Conservation (phyloP, 1,139 yeast genomes). For the Casaregolazyma suthepensis region DNA sequence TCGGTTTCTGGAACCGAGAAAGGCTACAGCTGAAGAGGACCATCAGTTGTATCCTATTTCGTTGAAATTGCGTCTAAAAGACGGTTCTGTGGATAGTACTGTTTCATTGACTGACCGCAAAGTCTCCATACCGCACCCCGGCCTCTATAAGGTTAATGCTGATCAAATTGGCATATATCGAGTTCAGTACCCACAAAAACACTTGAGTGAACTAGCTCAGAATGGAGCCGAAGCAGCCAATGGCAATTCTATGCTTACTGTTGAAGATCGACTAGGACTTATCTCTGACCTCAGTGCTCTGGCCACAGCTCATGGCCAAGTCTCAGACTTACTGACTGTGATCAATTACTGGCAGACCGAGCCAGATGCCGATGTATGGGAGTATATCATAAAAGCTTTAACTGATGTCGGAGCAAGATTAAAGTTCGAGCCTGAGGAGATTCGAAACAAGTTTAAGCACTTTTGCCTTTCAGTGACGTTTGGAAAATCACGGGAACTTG, state of each 20-base stretch:
- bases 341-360: conserved; percentile 65
- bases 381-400: conserved; percentile 53
- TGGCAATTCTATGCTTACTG: conserved; percentile 56
- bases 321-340: conserved; percentile 58
- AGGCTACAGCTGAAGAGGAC: conserved; percentile 43
- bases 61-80: conserved; percentile 51
- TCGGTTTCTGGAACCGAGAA: conserved; percentile 54
- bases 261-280: conserved; percentile 80
- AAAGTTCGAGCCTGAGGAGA: conserved; percentile 59
- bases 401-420: conserved; percentile 58
- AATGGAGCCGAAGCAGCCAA: conserved; percentile 72
- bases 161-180: conserved; percentile 81
- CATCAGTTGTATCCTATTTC: conserved; percentile 67
- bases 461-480: conserved; percentile 55
- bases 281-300: conserved; percentile 77
- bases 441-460: conserved; percentile 56
- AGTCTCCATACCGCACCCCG: conserved; percentile 23
- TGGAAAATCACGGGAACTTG: conserved; percentile 42
- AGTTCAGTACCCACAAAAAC: conserved; percentile 57
- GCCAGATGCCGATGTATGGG: conserved; percentile 50
- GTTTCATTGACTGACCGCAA: conserved; percentile 20
- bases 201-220: conserved; percentile 38
- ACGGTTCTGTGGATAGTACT: background rate
- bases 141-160: conserved; percentile 70
- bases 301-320: conserved; percentile 60